Evolutionary conservation across 2,329 filamentous ascomycete genomes (phyloP).

Genomic region (Diaporthe humulicola): DNA sequence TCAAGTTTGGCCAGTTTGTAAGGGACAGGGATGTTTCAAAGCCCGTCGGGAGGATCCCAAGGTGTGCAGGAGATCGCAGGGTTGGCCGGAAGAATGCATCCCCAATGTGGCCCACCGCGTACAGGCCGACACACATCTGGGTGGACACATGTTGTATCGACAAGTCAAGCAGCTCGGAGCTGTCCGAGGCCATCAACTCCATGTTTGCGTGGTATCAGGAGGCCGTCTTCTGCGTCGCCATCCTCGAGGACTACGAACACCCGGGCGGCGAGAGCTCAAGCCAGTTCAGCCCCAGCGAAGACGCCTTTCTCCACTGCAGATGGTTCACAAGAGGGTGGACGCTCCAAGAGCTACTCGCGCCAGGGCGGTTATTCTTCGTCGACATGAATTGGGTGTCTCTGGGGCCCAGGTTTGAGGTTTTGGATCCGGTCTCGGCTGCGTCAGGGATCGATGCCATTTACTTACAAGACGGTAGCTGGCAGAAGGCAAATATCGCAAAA

Average conservation of each 20-base stretch:
- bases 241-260: conserved; percentile 27
- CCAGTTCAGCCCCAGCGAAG: neutral
- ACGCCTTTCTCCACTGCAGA: neutral
- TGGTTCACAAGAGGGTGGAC: conserved; percentile 20
- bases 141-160: conserved; percentile 40
- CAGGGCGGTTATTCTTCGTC: neutral
- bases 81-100: neutral
- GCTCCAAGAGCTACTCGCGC: conserved; percentile 21
- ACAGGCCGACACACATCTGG: conserved; percentile 24
- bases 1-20: conserved; percentile 21
- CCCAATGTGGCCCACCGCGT: neutral
- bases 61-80: neutral
- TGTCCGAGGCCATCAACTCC: conserved; percentile 36
- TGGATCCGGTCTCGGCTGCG: neutral
- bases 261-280: neutral
- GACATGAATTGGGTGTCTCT: conserved; percentile 23
- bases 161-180: conserved; percentile 33
- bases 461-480: conserved; percentile 6
- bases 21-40: neutral
- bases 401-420: neutral
- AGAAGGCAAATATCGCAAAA: conserved; percentile 23
- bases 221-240: conserved; percentile 25
- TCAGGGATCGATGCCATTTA: conserved; percentile 12
- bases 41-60: neutral
- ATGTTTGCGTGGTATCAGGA: conserved; percentile 37